phyloP scores from a whole-genome alignment of 2,329 filamentous ascomycete genomes.

The Colletotrichum tropicicola region DNA sequence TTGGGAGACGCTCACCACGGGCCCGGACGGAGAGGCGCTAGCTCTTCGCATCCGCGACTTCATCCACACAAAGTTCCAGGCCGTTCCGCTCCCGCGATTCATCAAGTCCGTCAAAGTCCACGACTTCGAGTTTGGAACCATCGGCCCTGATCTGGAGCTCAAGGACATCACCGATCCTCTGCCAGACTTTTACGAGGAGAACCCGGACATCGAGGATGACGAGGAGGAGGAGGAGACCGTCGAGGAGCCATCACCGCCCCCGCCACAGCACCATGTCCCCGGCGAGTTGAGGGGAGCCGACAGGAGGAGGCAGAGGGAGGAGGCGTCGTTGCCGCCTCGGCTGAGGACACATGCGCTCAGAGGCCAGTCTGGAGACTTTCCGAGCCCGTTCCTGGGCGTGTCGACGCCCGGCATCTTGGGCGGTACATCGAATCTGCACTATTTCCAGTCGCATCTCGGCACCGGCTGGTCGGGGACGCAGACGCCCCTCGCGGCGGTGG shows the following conservation, averaged over 20 bases:
- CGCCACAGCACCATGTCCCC: slow-evolving; percentile 25
- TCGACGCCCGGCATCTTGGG: slow-evolving; percentile 73
- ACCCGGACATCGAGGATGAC: slow-evolving; percentile 64
- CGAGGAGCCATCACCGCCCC: slow-evolving; percentile 37
- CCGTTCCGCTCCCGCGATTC: slow-evolving; percentile 89
- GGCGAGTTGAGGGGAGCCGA: slow-evolving; percentile 31
- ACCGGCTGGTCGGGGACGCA: slow-evolving; percentile 78
- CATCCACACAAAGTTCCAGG: slow-evolving; percentile 95
- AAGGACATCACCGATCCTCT: slow-evolving; percentile 97
- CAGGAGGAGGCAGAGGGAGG: slow-evolving; percentile 30
- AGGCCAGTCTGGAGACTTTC: slow-evolving; percentile 49
- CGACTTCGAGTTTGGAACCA: slow-evolving; percentile 88
- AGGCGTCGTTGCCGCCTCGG: slow-evolving; percentile 43
- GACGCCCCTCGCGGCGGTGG: slow-evolving; percentile 82
- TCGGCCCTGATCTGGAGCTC: slow-evolving; percentile 86
- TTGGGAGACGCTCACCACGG: slow-evolving; percentile 91
- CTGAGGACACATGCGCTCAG: slow-evolving; percentile 46
- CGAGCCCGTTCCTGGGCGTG: slow-evolving; percentile 66
- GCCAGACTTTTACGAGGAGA: slow-evolving; percentile 94
- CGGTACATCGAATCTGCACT: slow-evolving; percentile 80
- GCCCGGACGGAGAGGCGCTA: slow-evolving; percentile 85
- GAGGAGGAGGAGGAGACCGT: slow-evolving; percentile 48
- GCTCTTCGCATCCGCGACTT: slow-evolving; percentile 90
- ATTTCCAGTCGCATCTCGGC: slow-evolving; percentile 82
- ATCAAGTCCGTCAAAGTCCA: slow-evolving; percentile 96